These are phyloP conservation scores for Vanderwaltozyma polyspora DNA, from an alignment of 805 yeast genomes.

Conservation along the genomic window DNA sequence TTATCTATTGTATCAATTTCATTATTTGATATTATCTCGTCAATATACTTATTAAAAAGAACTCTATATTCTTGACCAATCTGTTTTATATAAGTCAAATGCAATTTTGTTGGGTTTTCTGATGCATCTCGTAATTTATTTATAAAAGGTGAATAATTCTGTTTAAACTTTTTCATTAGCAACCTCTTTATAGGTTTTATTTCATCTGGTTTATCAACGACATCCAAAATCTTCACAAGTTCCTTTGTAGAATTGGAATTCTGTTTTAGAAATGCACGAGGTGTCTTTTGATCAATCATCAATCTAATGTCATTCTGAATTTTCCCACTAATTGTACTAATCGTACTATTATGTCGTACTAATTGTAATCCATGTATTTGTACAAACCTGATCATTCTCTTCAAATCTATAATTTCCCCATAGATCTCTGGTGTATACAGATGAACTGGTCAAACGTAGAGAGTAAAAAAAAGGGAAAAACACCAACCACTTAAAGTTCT, in stretches of 20 bases:
- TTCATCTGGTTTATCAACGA: background rate
- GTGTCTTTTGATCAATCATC: background rate
- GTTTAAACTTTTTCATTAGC: slow-evolving; percentile 4
- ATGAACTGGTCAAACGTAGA: too few species aligned
- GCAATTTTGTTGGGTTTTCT: slow-evolving; percentile 3
- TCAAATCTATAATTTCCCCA: too few species aligned
- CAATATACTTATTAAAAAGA: slow-evolving; percentile 5
- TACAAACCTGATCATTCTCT: too few species aligned
- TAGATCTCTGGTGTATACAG: too few species aligned
- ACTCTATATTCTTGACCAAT: slow-evolving; percentile 8
- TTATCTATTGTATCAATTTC: slow-evolving; percentile 3
- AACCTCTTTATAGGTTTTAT: slow-evolving; percentile 1
- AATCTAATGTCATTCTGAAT: background rate
- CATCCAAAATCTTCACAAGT: background rate
- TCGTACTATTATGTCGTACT: too few species aligned
- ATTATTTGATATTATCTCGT: slow-evolving; percentile 1
- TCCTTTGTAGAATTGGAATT: background rate
- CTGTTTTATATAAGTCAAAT: slow-evolving; percentile 8
- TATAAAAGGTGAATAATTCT: slow-evolving; percentile 4
- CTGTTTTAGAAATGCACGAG: background rate
- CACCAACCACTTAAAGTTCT: too few species aligned
- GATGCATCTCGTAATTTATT: slow-evolving; percentile 2
- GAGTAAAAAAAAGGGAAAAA: too few species aligned
- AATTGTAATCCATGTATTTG: too few species aligned
- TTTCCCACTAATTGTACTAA: too few species aligned